Percentiles rank a stretch among this genome's conserved stretches.
Conservation (phyloP, 2,329 filamentous ascomycete species). For the Monosporascus sp. region DNA sequence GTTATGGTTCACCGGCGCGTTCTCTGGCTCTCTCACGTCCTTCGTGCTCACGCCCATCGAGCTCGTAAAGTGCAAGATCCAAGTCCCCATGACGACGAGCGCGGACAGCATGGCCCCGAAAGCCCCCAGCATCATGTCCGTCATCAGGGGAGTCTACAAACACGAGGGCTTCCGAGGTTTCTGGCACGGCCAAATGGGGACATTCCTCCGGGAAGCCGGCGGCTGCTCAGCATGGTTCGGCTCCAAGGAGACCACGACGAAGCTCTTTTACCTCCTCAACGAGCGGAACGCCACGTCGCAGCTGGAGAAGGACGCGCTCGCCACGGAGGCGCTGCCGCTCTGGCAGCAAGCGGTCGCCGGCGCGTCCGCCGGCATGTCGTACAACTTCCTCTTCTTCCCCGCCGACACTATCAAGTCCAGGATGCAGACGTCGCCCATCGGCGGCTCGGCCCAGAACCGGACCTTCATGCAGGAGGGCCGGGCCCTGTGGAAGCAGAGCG, state of each 20-base stretch:
- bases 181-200: constrained; percentile 93
- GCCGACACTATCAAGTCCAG: constrained; percentile 96
- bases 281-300: constrained; percentile 34
- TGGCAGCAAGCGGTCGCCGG: constrained; percentile 86
- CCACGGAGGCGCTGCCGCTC: constrained; percentile 59
- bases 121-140: constrained; percentile 58
- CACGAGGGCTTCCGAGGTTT: constrained; percentile 81
- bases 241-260: constrained; percentile 74
- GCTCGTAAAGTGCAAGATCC: constrained; percentile 97
- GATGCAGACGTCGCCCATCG: constrained; percentile 83
- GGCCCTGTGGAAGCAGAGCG: constrained; percentile 75
- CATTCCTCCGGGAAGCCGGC: constrained; percentile 87
- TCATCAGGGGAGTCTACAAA: constrained; percentile 75
- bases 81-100: constrained; percentile 54
- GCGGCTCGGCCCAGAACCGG: constrained; percentile 45
- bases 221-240: constrained; percentile 96
- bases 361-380: constrained; percentile 82
- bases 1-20: constrained; percentile 75
- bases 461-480: constrained; percentile 69
- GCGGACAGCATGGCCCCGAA: constrained; percentile 36
- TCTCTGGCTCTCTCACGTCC: constrained; percentile 83
- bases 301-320: constrained; percentile 34
- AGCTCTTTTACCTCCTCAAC: constrained; percentile 60
- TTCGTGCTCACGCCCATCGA: constrained; percentile 92
- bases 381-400: constrained; percentile 97